These are phyloP conservation scores for Exophiala sp. DNA, from an alignment of 2,329 filamentous ascomycete species.

Conservation along the genomic window DNA sequence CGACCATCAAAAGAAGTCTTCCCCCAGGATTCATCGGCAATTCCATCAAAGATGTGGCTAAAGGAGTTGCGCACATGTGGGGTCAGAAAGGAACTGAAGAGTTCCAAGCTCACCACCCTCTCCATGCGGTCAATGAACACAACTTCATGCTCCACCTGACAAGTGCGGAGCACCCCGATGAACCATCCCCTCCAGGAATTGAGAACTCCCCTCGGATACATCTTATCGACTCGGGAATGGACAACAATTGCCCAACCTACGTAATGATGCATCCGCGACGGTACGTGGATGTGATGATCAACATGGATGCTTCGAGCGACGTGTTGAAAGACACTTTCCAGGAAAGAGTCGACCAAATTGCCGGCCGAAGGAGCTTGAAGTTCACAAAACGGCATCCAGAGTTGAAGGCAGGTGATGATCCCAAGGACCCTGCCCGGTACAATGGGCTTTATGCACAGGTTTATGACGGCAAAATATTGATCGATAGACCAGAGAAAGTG, in stretches of 20 bases:
- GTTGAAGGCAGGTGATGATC: slow-evolving; percentile 3
- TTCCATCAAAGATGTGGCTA: slow-evolving; percentile 14
- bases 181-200: slow-evolving; percentile 8
- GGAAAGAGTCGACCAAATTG: slow-evolving; percentile 19
- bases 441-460: slow-evolving; percentile 16
- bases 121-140: slow-evolving; percentile 19
- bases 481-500: slow-evolving; percentile 8
- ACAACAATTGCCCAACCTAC: slow-evolving; percentile 23
- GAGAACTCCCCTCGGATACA: slow-evolving; percentile 19
- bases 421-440: slow-evolving; percentile 9
- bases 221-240: slow-evolving; percentile 18
- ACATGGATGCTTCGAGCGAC: slow-evolving; percentile 20
- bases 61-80: slow-evolving; percentile 14
- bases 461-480: slow-evolving; percentile 15
- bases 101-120: slow-evolving; percentile 19
- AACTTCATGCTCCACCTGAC: slow-evolving; percentile 19
- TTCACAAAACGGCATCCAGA: slow-evolving; percentile 11
- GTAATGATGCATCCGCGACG: slow-evolving; percentile 16
- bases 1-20: slow-evolving; percentile 20
- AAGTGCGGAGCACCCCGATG: not conserved
- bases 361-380: slow-evolving; percentile 8
- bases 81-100: slow-evolving; percentile 14
- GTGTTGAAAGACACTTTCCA: slow-evolving; percentile 21
- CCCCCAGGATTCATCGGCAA: slow-evolving; percentile 16
- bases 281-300: slow-evolving; percentile 16